Conservation (phyloP, 2,329 filamentous ascomycete species). For the Alternaria angustiovoidea region DNA sequence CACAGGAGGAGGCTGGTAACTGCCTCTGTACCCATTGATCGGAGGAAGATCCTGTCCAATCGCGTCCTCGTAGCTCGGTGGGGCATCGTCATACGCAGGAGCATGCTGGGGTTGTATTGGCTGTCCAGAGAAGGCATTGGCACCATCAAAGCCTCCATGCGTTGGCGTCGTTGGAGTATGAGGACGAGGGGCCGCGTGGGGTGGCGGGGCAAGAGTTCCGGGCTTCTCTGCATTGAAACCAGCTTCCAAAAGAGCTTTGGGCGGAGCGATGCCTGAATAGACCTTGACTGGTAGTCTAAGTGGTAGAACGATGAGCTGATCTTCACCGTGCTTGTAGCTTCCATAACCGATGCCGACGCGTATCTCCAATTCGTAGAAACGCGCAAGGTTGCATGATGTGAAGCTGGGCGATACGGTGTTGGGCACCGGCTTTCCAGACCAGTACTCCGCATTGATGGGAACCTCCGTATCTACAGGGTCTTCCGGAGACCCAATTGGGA, state of each 20-base stretch:
- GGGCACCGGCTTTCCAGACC: slow-evolving; percentile 76
- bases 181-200: slow-evolving; percentile 25
- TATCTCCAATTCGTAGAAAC: slow-evolving; percentile 84
- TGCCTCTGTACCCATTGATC: slow-evolving; percentile 74
- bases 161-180: slow-evolving; percentile 38
- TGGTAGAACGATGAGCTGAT: slow-evolving; percentile 81
- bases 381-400: slow-evolving; percentile 83
- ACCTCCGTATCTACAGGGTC: slow-evolving; percentile 72
- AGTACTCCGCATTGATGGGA: slow-evolving; percentile 73
- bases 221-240: slow-evolving; percentile 53
- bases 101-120: slow-evolving; percentile 33
- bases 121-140: slow-evolving; percentile 29
- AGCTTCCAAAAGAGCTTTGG: slow-evolving; percentile 75
- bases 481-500: slow-evolving; percentile 69
- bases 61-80: slow-evolving; percentile 93
- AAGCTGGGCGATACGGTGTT: slow-evolving; percentile 90
- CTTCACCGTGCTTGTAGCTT: slow-evolving; percentile 61
- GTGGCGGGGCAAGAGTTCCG: slow-evolving; percentile 22
- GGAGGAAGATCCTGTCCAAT: slow-evolving; percentile 81
- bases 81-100: slow-evolving; percentile 74
- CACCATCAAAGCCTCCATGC: slow-evolving; percentile 29
- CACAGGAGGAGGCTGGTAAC: slow-evolving; percentile 62
- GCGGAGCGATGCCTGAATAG: slow-evolving; percentile 87
- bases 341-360: slow-evolving; percentile 81
- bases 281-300: slow-evolving; percentile 81